Conservation (phyloP, 352 stramenopile genomes). For the Phytopythium chamaehyphon region DNA sequence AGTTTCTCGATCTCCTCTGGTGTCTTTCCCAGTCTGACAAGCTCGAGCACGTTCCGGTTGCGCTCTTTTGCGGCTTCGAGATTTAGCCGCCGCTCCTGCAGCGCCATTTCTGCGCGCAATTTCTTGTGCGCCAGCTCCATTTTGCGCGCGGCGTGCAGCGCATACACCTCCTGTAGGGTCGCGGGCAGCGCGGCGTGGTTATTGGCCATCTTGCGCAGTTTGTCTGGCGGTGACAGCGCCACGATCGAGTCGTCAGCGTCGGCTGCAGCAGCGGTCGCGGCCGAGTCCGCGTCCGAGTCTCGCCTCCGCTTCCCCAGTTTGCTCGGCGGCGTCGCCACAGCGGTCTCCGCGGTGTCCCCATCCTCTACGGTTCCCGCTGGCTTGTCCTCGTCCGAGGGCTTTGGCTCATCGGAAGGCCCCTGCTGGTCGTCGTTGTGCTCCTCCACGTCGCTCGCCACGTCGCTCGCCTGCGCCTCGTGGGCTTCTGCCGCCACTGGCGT, state of each 20-base stretch:
- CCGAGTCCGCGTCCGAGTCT: neutral
- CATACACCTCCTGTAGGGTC: slow-evolving; percentile 4
- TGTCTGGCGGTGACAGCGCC: slow-evolving; percentile 4
- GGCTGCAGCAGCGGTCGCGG: neutral
- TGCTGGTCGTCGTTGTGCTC: neutral
- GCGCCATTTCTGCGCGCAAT: slow-evolving; percentile 2
- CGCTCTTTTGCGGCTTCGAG: slow-evolving; percentile 8
- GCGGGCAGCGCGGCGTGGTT: neutral
- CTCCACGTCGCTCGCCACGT: neutral
- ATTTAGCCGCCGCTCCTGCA: slow-evolving; percentile 5
- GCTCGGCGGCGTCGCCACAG: neutral
- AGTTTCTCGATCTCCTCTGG: slow-evolving; percentile 8
- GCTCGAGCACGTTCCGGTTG: slow-evolving; percentile 7
- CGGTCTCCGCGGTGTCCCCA: neutral
- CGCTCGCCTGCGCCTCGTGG: neutral
- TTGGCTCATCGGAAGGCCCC: no score
- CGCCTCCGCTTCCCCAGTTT: slow-evolving; percentile 4
- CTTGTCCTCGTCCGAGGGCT: neutral
- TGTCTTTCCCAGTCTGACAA: slow-evolving; percentile 7
- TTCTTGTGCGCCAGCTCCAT: slow-evolving; percentile 9
- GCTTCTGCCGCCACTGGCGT: neutral
- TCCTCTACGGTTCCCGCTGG: neutral
- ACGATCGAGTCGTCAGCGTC: neutral
- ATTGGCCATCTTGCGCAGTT: slow-evolving; percentile 2
- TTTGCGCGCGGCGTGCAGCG: slow-evolving; percentile 4